phyloP scores from a whole-genome alignment of 176 grass and related monocot genomes.

The Avena eriantha region DNA sequence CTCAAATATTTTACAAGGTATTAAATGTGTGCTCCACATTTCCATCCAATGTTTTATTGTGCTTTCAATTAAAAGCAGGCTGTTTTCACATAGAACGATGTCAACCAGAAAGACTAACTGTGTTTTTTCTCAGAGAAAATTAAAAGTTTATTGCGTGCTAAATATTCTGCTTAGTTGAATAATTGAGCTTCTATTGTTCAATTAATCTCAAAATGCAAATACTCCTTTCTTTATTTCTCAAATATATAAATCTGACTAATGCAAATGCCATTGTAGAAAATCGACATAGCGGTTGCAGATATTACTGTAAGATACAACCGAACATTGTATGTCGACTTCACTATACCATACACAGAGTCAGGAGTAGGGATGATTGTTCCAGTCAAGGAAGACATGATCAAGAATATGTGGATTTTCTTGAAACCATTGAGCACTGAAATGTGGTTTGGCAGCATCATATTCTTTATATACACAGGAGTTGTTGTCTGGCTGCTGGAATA shows the following conservation, averaged over 20 bases:
- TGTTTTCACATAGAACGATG: background rate
- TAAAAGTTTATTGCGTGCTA: background rate
- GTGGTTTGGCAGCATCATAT: constrained; percentile 37
- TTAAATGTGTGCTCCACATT: background rate
- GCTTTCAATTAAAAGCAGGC: background rate
- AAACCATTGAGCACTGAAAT: constrained; percentile 38
- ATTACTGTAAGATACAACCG: constrained; percentile 49
- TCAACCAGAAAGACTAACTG: background rate
- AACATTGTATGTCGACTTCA: constrained; percentile 54
- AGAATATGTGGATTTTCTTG: constrained; percentile 38
- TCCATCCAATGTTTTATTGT: background rate
- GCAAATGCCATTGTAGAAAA: background rate
- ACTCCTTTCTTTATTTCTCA: background rate
- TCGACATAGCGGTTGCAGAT: constrained; percentile 45
- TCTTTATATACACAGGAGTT: constrained; percentile 54
- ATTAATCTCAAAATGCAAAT: background rate
- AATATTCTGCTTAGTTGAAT: background rate
- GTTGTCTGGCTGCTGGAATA: constrained; percentile 49
- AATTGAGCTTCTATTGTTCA: background rate
- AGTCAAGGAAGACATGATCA: constrained; percentile 26
- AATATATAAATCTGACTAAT: background rate
- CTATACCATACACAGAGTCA: constrained; percentile 45
- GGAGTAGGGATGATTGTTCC: constrained; percentile 60
- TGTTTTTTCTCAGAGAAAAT: background rate
- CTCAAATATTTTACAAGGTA: background rate